phyloP scores from a whole-genome alignment of 345 rosid genomes.

The Clausena lansium region DNA sequence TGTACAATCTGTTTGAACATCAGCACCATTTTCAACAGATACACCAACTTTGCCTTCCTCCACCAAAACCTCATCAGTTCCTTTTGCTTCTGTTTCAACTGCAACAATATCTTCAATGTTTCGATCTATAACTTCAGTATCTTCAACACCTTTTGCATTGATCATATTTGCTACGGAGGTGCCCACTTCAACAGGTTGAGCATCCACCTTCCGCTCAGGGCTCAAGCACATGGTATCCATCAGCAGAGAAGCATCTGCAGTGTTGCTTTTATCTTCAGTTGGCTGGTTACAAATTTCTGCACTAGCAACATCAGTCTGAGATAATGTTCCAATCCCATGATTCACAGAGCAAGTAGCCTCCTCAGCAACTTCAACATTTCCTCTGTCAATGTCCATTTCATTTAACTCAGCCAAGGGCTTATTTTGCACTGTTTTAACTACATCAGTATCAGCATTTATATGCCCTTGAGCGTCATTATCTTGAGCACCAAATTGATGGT shows the following conservation, averaged over 20 bases:
- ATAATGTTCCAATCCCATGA: conserved; percentile 23
- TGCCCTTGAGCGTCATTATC: conserved; percentile 24
- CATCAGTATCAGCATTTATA: conserved; percentile 24
- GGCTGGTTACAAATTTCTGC: conserved; percentile 24
- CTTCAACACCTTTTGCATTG: conserved; percentile 22
- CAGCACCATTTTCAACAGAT: conserved; percentile 28
- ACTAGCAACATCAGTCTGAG: conserved; percentile 12
- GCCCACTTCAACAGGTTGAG: conserved; percentile 20
- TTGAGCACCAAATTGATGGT: conserved; percentile 5
- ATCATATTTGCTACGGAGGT: conserved; percentile 20
- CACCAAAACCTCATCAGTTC: conserved; percentile 27
- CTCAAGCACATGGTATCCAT: conserved; percentile 27
- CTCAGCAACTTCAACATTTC: conserved; percentile 38
- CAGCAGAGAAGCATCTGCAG: conserved; percentile 24
- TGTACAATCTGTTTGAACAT: conserved; percentile 24
- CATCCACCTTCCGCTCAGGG: conserved; percentile 19
- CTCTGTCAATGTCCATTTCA: conserved; percentile 49
- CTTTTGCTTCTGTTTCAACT: conserved; percentile 34
- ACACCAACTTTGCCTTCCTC: conserved; percentile 42
- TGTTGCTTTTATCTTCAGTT: conserved; percentile 25
- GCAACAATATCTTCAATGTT: conserved; percentile 20
- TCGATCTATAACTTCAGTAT: conserved; percentile 33
- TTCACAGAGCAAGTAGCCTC: conserved; percentile 30
- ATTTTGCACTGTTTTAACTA: conserved; percentile 26
- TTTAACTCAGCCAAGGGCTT: conserved; percentile 38